Base-by-base conservation (phyloP, 1,284 basidiomycete genomes). In the Leccinum griseonigrum region DNA sequence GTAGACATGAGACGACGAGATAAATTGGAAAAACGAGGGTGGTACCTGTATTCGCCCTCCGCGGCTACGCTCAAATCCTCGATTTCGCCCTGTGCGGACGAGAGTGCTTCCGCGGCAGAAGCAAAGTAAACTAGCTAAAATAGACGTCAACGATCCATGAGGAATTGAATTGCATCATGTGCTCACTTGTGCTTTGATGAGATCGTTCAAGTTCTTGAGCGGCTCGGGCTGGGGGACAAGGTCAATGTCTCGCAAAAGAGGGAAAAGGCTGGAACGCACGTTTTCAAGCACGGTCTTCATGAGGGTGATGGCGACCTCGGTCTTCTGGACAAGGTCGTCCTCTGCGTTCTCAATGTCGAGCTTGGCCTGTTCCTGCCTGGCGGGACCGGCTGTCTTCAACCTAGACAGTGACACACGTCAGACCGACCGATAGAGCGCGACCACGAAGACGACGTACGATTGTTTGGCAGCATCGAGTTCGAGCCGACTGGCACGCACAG, bases 281-380 rank as follows among this genome's bases (percentile, higher is more conserved):
- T 98, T 97, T 72, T 98, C 96, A 51, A 98, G 84, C 13, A 98
- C 96, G 48, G 92, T 91, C 83, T 98, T 97, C 97, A 98, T 98
- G 62, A 97, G 84, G 13, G 92, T 94, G 73, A 99, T 98, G 1
- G 97, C 97, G 43, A 97, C 93, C 78, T 99, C 97, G 26, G 97
- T 99, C 81, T 94, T 95, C 74, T 95, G 94, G 14, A 98, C 96
- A 54, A 98, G 85, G 75, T 95, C 93, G 73, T 97, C 95, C 74
- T 98, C 95, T 6, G 94, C 94, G 67, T 96, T 94, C 83, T 97
- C 95, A 51, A 97, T 94, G 72, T 95, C 91, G 14, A 92, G 82
- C 56, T 91, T 83, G 7, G 92, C 91, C 61, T 97, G 94, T 75
- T 97, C 95, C 73, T 95, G 92, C 77, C 83, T 91, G 14, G 87